Evolutionary conservation across 441 rosid genomes (phyloP), one percentile per base, ranked within the genome.

Genomic region (Eutrema salsugineum): DNA sequence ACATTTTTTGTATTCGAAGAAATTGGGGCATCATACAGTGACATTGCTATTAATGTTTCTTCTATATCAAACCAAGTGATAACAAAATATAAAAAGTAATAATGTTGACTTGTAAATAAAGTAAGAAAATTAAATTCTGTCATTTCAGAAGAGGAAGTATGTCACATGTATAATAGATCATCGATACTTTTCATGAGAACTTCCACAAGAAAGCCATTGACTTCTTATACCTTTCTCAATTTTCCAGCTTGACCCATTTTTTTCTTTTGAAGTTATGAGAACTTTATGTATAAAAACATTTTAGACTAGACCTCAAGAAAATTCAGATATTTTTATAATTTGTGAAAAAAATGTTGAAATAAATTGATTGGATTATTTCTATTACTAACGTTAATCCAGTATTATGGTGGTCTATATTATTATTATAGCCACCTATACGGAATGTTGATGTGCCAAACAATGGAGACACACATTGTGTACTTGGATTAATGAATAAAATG

Each of bases 151-250:
- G 48, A 70, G 66, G 61, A 63, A 69, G 60, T 47, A 63, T 63
- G 75, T 70, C 75, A 76, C 75, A 69, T 76, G 75, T 48, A 48
- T 69, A 70, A 22, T 56, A 35, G 75, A 64, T 57, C 66, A 56
- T 64, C 48, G 11, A 76, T 76, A 56, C 67, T 63, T 76, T 76
- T 70, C 75, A 40, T 56, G 54, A 70, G 56, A 70, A 15, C 62
- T 40, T 63, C 44, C 66, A 56, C 71, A 63, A 63, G 75, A 43
- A 70, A 56, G 67, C 76, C 67, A 63, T 76, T 76, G 79, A 76
- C 79, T 58, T 63, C 55, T 7, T 61, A 49, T 17, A 63, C 75
- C 79, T 63, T 63, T 70, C 66, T 69, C 46, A 17, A 5, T 44
- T 55, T 55, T 68, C 59, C 39, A 65, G 51, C 61, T 73, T 48